Base-by-base conservation (phyloP, 805 yeast genomes). In the Metschnikowia cubensis region DNA sequence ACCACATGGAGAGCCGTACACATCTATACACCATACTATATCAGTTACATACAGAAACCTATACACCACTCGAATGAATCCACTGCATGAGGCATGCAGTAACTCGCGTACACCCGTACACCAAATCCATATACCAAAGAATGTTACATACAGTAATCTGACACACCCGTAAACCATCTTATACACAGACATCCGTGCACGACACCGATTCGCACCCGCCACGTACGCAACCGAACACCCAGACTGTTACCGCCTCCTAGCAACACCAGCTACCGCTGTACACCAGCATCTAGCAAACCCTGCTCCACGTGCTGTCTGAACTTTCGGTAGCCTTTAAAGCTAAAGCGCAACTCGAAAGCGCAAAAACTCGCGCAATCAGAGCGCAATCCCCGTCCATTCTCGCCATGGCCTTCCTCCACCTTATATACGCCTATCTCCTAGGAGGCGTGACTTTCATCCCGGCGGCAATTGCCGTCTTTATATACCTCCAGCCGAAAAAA, bases 391-490 rank as follows among this genome's bases (percentile, higher is more conserved):
- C 17, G 5, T 14, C 41, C 31, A 17, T 7, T 8, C 8, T 11
- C 32, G 17, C 22, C 35, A 17, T 57, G 60, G 33, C 54, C 21
- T 22, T 55, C 6, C 35, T 47, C 29, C 29, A 36, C n/a, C 67
- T 74, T 39, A 36, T 83, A 0, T 57, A 71, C 17, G 70, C 77
- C 0, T 89, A 89, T 62, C 45, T 89, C 1, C 40, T 87, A 2
- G 97, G 97, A 6, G 97, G 97, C 0, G 45, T 89, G 6, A 89
- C 97, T 0, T 81, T 91, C 54, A 65, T 89, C 20, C 96, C 96
- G 1, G 52, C 84, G 35, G 50, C 80, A 1, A 35, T 82, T 0
- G 31, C 75, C 2, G 58, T 62, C 1, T 62, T 76, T 33, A 51
- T 79, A 17, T 78, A 65, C 55, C 56, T 73, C 35, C 68, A 75